A percentile compares a stretch with the other conserved stretches of the same genome.
phyloP scores from a whole-genome alignment of 768 basidiomycete species.

The Leccinum imitatum region DNA sequence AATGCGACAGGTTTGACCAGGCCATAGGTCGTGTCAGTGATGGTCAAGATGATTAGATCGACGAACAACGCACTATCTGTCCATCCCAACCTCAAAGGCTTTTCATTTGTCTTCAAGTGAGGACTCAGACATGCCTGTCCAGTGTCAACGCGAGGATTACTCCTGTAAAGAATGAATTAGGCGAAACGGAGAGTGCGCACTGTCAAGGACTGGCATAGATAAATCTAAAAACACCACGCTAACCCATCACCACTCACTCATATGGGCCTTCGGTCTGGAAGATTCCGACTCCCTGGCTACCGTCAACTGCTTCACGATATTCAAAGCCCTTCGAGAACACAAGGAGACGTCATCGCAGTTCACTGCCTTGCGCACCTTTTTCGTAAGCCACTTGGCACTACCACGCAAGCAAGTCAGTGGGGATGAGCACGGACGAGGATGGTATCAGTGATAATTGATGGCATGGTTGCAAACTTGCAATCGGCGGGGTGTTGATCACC shows the following conservation, averaged over 20 bases:
- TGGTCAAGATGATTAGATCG: not conserved
- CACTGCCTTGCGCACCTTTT: constrained; percentile 38
- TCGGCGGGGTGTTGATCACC: too few relatives aligned
- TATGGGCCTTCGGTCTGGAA: constrained; percentile 76
- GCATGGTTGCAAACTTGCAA: too few relatives aligned
- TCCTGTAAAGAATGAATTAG: constrained; percentile 44
- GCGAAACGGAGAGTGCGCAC: not conserved
- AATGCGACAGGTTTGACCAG: constrained; percentile 96
- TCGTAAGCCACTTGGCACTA: constrained; percentile 65
- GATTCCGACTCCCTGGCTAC: constrained; percentile 76
- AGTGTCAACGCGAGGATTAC: constrained; percentile 76
- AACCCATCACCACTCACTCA: constrained; percentile 57
- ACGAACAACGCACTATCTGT: constrained; percentile 74
- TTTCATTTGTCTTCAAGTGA: constrained; percentile 88
- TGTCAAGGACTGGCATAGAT: constrained; percentile 81
- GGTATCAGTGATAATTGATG: constrained; percentile 8
- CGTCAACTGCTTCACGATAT: constrained; percentile 78
- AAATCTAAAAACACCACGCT: constrained; percentile 87
- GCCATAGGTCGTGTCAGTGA: constrained; percentile 39
- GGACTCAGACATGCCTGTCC: constrained; percentile 67
- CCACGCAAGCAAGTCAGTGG: constrained; percentile 11
- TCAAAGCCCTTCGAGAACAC: constrained; percentile 57
- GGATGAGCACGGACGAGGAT: constrained; percentile 3
- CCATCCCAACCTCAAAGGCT: constrained; percentile 91
- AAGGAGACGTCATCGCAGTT: not conserved